Evolutionary conservation across 805 yeast species (phyloP).

Genomic region (Metschnikowia drakensbergensis): DNA sequence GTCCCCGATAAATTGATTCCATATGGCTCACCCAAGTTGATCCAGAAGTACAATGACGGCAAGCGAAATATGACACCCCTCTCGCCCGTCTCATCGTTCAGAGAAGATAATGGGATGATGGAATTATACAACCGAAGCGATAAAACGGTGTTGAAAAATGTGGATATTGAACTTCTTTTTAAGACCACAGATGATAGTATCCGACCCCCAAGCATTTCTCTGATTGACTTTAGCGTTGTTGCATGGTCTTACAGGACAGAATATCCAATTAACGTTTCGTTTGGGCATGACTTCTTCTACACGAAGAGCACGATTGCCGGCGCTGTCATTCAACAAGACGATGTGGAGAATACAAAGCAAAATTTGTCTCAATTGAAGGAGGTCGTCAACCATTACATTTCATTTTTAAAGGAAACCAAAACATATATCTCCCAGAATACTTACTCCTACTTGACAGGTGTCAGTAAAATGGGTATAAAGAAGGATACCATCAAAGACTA

Average conservation of each 20-base stretch:
- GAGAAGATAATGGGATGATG: constrained; percentile 22
- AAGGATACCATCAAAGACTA: constrained; percentile 39
- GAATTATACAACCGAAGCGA: constrained; percentile 30
- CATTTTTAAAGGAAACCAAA: constrained; percentile 33
- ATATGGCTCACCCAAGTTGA: constrained; percentile 35
- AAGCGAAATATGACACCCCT: constrained; percentile 1
- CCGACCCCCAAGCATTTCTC: constrained; percentile 33
- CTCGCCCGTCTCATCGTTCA: constrained; percentile 6
- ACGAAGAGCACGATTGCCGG: constrained; percentile 22
- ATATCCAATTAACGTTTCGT: constrained; percentile 37
- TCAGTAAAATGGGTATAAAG: constrained; percentile 36
- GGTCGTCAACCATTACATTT: constrained; percentile 29
- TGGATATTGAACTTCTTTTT: constrained; percentile 30
- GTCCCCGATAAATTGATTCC: constrained; percentile 35
- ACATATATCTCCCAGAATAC: constrained; percentile 31
- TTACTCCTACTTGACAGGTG: constrained; percentile 35
- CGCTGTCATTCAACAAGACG: constrained; percentile 21
- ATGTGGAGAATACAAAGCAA: constrained; percentile 29
- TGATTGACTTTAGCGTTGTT: constrained; percentile 34
- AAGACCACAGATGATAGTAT: constrained; percentile 19
- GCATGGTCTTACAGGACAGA: constrained; percentile 41
- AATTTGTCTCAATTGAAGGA: constrained; percentile 38
- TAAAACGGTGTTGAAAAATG: constrained; percentile 18
- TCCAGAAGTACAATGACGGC: constrained; percentile 35
- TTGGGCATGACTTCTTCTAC: constrained; percentile 42